Percentiles rank a stretch among this genome's conserved stretches.
Conservation (phyloP, 2,329 filamentous ascomycete species). For the Penicillium sp. region DNA sequence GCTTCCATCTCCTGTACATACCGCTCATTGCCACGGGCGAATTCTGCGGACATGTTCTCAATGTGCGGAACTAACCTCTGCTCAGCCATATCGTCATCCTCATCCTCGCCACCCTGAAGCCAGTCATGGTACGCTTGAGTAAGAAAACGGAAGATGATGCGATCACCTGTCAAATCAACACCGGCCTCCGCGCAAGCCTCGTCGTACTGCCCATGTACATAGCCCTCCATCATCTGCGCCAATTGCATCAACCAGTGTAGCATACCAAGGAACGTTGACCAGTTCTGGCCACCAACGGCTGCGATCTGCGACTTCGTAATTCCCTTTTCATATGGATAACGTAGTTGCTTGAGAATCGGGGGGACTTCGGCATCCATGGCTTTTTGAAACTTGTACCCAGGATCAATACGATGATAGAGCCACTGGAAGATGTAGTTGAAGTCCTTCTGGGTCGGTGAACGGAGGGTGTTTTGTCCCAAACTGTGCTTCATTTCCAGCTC, state of each 20-base stretch:
- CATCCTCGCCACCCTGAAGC: conserved; percentile 88
- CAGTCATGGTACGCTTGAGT: conserved; percentile 90
- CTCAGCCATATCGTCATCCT: conserved; percentile 80
- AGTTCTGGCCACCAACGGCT: conserved; percentile 94
- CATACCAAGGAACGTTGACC: conserved; percentile 90
- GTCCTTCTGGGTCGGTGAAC: conserved; percentile 95
- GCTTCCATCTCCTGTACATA: conserved; percentile 81
- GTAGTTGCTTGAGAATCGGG: conserved; percentile 84
- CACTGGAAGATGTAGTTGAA: conserved; percentile 98
- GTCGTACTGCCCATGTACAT: conserved; percentile 75
- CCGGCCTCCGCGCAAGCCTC: conserved; percentile 86
- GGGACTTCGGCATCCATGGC: conserved; percentile 95
- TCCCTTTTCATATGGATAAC: conserved; percentile 91
- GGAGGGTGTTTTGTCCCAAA: conserved; percentile 85
- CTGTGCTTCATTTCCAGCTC: conserved; percentile 97
- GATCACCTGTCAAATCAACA: conserved; percentile 82
- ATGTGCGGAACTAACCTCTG: conserved; percentile 79
- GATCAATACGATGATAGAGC: conserved; percentile 94
- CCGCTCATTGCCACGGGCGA: conserved; percentile 79
- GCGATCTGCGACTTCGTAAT: conserved; percentile 96
- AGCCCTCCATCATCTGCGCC: conserved; percentile 88
- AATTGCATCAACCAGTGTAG: conserved; percentile 99
- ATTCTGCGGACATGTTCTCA: conserved; percentile 81
- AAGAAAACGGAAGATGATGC: conserved; percentile 92
- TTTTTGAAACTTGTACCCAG: conserved; percentile 88